Percentiles rank a stretch among this genome's conserved stretches.
These are phyloP conservation scores for Bonia amplexicaulis DNA, from an alignment of 176 grass and related monocot genomes.

Conservation along the genomic window DNA sequence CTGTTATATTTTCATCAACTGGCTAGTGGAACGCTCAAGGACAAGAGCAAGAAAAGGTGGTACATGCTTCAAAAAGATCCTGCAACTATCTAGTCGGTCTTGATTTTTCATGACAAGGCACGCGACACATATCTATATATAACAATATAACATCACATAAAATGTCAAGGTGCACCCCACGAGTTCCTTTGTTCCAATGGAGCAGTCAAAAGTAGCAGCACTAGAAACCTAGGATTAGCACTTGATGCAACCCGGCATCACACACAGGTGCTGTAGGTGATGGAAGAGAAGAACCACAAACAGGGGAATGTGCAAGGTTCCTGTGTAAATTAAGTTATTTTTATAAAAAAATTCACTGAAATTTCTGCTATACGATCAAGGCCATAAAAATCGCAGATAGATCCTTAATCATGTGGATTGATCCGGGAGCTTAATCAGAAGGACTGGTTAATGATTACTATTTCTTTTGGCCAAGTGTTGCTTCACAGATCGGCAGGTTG, in stretches of 20 bases:
- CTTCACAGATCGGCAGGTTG: conserved; percentile 28
- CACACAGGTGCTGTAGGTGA: too few relatives aligned
- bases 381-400: not conserved
- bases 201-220: not conserved
- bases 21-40: not conserved
- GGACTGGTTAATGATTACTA: conserved; percentile 1
- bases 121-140: not conserved
- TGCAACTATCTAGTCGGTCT: not conserved
- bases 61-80: not conserved
- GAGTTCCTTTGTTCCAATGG: not conserved
- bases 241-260: too few relatives aligned
- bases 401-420: not conserved
- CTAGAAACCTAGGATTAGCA: not conserved
- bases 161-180: not conserved
- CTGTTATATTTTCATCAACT: not conserved
- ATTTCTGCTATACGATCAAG: not conserved
- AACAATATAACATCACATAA: conserved; percentile 14
- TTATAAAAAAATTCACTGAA: not conserved
- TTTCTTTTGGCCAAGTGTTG: conserved; percentile 25
- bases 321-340: not conserved
- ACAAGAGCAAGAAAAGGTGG: not conserved
- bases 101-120: not conserved
- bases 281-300: not conserved
- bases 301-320: not conserved
- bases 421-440: not conserved